Conservation (phyloP, 2,329 filamentous ascomycete genomes). For the Dactylellina sp. region DNA sequence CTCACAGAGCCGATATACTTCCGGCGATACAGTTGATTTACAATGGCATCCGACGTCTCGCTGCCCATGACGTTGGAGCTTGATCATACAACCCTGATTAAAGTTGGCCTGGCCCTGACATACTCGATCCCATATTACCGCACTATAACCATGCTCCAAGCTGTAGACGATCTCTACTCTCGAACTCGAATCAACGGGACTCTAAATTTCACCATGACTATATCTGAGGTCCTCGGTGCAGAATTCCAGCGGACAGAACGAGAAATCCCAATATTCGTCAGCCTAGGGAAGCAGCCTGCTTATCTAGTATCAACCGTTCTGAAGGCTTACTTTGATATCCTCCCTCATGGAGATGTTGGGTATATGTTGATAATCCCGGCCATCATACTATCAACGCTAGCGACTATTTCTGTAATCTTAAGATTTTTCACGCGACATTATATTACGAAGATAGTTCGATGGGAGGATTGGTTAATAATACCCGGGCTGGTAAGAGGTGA, state of each 20-base stretch:
- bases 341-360: conserved; percentile 30
- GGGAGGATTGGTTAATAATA: conserved; percentile 51
- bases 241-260: conserved; percentile 36
- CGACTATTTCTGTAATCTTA: conserved; percentile 19
- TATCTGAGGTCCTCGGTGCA: conserved; percentile 32
- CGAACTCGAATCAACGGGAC: conserved; percentile 16
- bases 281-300: conserved; percentile 21
- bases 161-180: conserved; percentile 15
- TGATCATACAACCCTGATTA: conserved; percentile 27
- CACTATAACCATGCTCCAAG: conserved; percentile 15
- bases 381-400: conserved; percentile 24
- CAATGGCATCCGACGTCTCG: conserved; percentile 41
- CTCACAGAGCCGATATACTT: too few relatives aligned
- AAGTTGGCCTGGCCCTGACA: conserved; percentile 27
- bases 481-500: conserved; percentile 28
- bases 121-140: conserved; percentile 41
- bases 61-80: conserved; percentile 28
- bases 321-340: conserved; percentile 12
- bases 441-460: conserved; percentile 41
- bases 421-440: conserved; percentile 47
- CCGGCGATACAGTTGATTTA: too few relatives aligned
- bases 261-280: conserved; percentile 30
- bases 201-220: conserved; percentile 2
- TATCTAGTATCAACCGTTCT: conserved; percentile 23
- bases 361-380: conserved; percentile 28